Percentiles rank a stretch among this genome's conserved stretches.
phyloP scores from a whole-genome alignment of 305 asterid genomes.

The Rubia peregrina region DNA sequence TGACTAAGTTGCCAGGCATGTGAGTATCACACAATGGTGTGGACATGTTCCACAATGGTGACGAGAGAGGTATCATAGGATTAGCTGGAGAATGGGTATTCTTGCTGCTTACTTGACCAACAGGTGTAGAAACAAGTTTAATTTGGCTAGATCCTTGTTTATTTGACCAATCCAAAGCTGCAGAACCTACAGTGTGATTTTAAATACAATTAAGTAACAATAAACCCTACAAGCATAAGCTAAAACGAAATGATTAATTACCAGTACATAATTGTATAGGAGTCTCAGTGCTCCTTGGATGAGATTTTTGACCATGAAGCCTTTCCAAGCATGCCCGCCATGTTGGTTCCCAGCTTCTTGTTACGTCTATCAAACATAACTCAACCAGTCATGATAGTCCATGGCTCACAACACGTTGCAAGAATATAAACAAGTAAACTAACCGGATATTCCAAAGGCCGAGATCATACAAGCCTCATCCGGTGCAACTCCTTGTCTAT shows the following conservation, averaged over 20 bases:
- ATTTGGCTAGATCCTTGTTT: conserved; percentile 36
- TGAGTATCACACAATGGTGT: conserved; percentile 55
- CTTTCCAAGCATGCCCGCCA: conserved; percentile 86
- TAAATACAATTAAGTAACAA: conserved; percentile 21
- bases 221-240: conserved; percentile 9
- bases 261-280: conserved; percentile 63
- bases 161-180: conserved; percentile 47
- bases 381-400: not conserved
- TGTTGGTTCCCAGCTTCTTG: conserved; percentile 84
- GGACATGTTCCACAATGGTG: conserved; percentile 33
- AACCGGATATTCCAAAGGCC: conserved; percentile 73
- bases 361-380: conserved; percentile 50
- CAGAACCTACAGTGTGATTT: conserved; percentile 44
- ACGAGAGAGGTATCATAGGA: conserved; percentile 31
- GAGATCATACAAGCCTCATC: conserved; percentile 97
- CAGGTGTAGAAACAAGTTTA: conserved; percentile 18
- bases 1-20: conserved; percentile 19
- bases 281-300: conserved; percentile 46
- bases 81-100: conserved; percentile 22
- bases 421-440: conserved; percentile 19
- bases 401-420: not conserved
- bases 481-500: conserved; percentile 93
- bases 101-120: conserved; percentile 21
- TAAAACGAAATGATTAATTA: conserved; percentile 23
- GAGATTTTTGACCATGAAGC: conserved; percentile 48